A percentile compares a stretch with the other conserved stretches of the same genome.
phyloP scores from a whole-genome alignment of 2,329 filamentous ascomycete genomes.

The Xylariaceae sp. region DNA sequence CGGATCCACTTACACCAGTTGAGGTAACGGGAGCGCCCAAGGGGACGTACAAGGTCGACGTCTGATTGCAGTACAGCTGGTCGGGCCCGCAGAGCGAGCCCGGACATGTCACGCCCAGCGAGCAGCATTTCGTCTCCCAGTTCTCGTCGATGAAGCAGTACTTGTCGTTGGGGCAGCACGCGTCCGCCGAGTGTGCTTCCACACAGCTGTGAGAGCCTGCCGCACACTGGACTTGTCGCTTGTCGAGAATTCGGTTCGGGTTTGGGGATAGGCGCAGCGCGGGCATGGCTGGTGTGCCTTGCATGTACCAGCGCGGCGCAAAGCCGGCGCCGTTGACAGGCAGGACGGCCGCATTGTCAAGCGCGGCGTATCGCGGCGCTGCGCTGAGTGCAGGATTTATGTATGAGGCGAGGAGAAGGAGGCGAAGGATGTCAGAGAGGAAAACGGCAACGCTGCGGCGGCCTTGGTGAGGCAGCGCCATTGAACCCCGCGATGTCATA shows the following conservation, averaged over 20 bases:
- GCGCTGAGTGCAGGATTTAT: slow-evolving; percentile 14
- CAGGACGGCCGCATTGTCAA: slow-evolving; percentile 26
- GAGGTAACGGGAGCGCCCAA: slow-evolving; percentile 8
- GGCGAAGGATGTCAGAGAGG: background rate
- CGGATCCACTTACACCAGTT: background rate
- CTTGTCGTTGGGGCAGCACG: slow-evolving; percentile 34
- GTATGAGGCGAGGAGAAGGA: slow-evolving; percentile 8
- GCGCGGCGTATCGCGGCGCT: slow-evolving; percentile 13
- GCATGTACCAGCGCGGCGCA: slow-evolving; percentile 32
- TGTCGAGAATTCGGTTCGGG: background rate
- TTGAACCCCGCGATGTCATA: slow-evolving; percentile 1
- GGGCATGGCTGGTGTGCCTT: slow-evolving; percentile 28
- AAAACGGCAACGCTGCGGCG: too few species aligned
- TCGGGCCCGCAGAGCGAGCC: slow-evolving; percentile 25
- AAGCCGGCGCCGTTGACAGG: slow-evolving; percentile 22
- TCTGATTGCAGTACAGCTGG: slow-evolving; percentile 29
- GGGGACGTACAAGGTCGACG: slow-evolving; percentile 19
- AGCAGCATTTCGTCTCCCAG: slow-evolving; percentile 33
- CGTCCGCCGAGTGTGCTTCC: slow-evolving; percentile 23
- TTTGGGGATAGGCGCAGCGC: slow-evolving; percentile 20
- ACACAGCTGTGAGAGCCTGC: slow-evolving; percentile 31
- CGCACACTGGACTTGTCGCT: slow-evolving; percentile 25
- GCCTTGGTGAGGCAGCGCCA: slow-evolving; percentile 18
- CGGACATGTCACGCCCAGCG: slow-evolving; percentile 26
- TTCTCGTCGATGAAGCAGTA: slow-evolving; percentile 34